phyloP scores from a whole-genome alignment of 2,329 filamentous ascomycete genomes.

The Leptosphaerulina australis region DNA sequence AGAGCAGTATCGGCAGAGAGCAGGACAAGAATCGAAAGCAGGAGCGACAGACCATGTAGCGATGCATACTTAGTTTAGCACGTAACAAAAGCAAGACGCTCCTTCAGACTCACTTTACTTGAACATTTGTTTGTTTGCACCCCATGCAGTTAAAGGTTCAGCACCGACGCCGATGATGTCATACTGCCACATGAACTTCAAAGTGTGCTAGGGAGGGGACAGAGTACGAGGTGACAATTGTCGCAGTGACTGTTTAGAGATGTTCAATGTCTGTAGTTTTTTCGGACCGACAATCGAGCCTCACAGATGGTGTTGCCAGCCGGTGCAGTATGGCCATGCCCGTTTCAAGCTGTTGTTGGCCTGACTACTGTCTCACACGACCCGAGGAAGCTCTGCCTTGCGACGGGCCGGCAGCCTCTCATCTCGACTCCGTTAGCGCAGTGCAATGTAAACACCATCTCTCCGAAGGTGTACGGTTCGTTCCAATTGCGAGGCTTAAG shows the following conservation, averaged over 20 bases:
- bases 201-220: too few relatives aligned
- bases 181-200: too few relatives aligned
- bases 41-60: conserved; percentile 19
- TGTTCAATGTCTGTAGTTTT: too few relatives aligned
- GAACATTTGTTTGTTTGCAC: too few relatives aligned
- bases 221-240: too few relatives aligned
- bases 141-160: too few relatives aligned
- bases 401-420: conserved; percentile 13
- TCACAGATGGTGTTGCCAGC: background rate
- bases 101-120: conserved; percentile 7
- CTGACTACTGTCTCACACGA: conserved; percentile 14
- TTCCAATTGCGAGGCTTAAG: conserved; percentile 19
- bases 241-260: too few relatives aligned
- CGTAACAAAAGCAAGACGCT: conserved; percentile 39
- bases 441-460: conserved; percentile 8
- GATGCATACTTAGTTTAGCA: conserved; percentile 30
- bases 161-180: too few relatives aligned
- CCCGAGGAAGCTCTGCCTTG: conserved; percentile 16
- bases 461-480: conserved; percentile 4
- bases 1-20: conserved; percentile 21
- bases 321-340: conserved; percentile 12
- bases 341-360: conserved; percentile 16
- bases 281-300: conserved; percentile 9
- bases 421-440: conserved; percentile 18
- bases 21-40: conserved; percentile 9